Percentiles rank a stretch among this genome's conserved stretches.
phyloP scores from a whole-genome alignment of 495 filamentous ascomycete species.

The Aspergillus homomorphus region DNA sequence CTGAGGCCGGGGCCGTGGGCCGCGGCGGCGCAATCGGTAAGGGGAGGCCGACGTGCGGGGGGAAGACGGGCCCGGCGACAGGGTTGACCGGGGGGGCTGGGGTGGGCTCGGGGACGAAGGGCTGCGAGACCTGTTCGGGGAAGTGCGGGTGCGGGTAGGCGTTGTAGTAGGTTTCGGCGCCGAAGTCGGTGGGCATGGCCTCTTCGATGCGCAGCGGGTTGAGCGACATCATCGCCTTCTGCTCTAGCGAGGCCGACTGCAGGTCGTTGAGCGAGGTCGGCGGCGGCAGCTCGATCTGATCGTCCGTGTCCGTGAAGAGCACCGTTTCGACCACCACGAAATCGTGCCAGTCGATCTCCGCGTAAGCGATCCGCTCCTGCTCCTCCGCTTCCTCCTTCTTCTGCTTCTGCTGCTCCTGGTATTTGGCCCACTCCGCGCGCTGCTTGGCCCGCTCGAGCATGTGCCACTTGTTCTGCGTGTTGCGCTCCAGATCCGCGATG shows the following conservation, averaged over 20 bases:
- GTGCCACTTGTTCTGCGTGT: slow-evolving; percentile 73
- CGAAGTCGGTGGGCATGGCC: slow-evolving; percentile 82
- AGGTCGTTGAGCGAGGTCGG: slow-evolving; percentile 87
- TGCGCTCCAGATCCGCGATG: slow-evolving; percentile 70
- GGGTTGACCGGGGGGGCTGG: slow-evolving; percentile 17
- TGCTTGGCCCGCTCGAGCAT: slow-evolving; percentile 76
- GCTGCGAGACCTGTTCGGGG: slow-evolving; percentile 22
- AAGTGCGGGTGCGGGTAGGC: slow-evolving; percentile 35
- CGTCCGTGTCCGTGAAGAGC: slow-evolving; percentile 86
- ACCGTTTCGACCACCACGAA: slow-evolving; percentile 96
- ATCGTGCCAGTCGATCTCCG: slow-evolving; percentile 97
- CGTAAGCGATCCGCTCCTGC: slow-evolving; percentile 78
- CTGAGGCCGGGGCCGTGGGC: slow-evolving; percentile 6
- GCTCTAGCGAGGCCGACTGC: slow-evolving; percentile 89
- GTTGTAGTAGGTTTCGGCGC: slow-evolving; percentile 56
- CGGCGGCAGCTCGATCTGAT: slow-evolving; percentile 79
- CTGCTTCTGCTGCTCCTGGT: slow-evolving; percentile 79
- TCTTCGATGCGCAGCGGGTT: slow-evolving; percentile 87
- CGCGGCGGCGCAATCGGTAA: slow-evolving; percentile 35
- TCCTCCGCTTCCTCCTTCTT: slow-evolving; percentile 88
- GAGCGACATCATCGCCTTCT: slow-evolving; percentile 86
- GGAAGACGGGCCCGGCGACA: slow-evolving; percentile 30
- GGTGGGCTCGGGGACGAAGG: slow-evolving; percentile 11
- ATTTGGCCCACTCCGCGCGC: slow-evolving; percentile 82
- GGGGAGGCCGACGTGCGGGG: slow-evolving; percentile 34